Evolutionary conservation across 192 early-diverging fungal species (phyloP).

Genomic region (Borealophlyctis nickersoniae): DNA sequence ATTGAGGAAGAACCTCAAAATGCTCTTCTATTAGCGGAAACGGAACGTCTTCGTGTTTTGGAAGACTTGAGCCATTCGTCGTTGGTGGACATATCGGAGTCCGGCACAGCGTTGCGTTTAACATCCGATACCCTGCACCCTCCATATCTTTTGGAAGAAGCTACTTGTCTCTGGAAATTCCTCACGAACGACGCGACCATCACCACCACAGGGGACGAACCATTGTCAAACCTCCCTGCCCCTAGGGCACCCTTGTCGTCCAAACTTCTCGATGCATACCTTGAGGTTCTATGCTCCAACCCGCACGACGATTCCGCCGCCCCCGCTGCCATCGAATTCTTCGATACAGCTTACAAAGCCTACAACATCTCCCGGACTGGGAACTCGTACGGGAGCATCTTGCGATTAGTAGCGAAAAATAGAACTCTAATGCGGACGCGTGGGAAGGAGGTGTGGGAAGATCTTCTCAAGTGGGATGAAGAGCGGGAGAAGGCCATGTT

Average conservation of each 20-base stretch:
- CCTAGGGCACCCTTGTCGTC: background rate
- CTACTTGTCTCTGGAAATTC: constrained; percentile 2
- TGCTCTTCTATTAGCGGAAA: too few relatives aligned
- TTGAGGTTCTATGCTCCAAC: constrained; percentile 1
- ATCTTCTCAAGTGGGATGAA: constrained; percentile 30
- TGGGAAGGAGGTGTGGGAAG: constrained; percentile 26
- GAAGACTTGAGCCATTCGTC: too few relatives aligned
- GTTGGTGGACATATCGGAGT: too few relatives aligned
- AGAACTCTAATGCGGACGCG: constrained; percentile 12
- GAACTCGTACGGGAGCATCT: constrained; percentile 1
- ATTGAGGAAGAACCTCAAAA: too few relatives aligned
- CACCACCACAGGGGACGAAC: background rate
- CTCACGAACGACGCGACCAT: background rate
- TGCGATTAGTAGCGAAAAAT: constrained; percentile 13
- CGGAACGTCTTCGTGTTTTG: too few relatives aligned
- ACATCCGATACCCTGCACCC: too few relatives aligned
- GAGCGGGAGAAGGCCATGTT: constrained; percentile 22
- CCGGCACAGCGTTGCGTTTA: too few relatives aligned
- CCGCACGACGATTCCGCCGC: background rate
- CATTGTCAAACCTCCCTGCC: background rate
- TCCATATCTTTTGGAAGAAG: background rate
- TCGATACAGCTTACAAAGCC: constrained; percentile 10
- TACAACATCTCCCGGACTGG: constrained; percentile 10
- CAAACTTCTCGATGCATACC: constrained; percentile 9
- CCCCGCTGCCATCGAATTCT: background rate